A percentile compares a stretch with the other conserved stretches of the same genome.
These are phyloP conservation scores for Jamesozyma gamospora DNA, from an alignment of 805 yeast species.

Conservation along the genomic window DNA sequence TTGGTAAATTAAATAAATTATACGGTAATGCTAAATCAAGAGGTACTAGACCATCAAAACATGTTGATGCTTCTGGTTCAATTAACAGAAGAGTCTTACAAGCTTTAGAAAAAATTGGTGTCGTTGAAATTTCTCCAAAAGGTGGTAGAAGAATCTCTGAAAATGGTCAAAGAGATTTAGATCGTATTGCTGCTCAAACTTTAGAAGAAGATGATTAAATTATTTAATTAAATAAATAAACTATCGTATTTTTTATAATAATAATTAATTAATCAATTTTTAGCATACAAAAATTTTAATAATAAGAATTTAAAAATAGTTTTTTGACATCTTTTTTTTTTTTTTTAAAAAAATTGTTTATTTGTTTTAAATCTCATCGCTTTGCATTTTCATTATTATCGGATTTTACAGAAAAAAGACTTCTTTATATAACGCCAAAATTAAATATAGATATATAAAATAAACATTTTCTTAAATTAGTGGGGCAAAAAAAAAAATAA, in stretches of 20 bases:
- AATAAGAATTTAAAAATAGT: not conserved
- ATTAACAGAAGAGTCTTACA: slow-evolving; percentile 97
- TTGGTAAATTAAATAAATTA: slow-evolving; percentile 96
- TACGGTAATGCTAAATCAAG: slow-evolving; percentile 99
- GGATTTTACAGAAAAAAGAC: too few relatives aligned
- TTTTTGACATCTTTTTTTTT: too few relatives aligned
- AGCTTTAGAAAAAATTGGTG: slow-evolving; percentile 96
- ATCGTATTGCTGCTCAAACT: slow-evolving; percentile 99
- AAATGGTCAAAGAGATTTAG: slow-evolving; percentile 99
- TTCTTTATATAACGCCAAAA: too few relatives aligned
- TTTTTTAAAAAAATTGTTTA: too few relatives aligned
- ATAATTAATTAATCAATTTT: not conserved
- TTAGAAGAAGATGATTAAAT: slow-evolving; percentile 73
- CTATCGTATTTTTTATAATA: not conserved
- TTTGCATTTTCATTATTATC: too few relatives aligned
- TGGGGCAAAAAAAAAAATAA: too few relatives aligned
- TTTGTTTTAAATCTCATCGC: too few relatives aligned
- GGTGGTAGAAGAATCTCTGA: slow-evolving; percentile 99
- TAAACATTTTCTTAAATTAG: too few relatives aligned
- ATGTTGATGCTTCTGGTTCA: slow-evolving; percentile 98
- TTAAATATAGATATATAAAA: too few relatives aligned
- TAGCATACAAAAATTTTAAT: not conserved
- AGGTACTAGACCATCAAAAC: slow-evolving; percentile 97
- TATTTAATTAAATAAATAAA: slow-evolving; percentile 7
- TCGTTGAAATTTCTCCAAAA: slow-evolving; percentile 89